Base-by-base conservation (phyloP, 2,329 filamentous ascomycete species). In the Penicillium vulpinum region DNA sequence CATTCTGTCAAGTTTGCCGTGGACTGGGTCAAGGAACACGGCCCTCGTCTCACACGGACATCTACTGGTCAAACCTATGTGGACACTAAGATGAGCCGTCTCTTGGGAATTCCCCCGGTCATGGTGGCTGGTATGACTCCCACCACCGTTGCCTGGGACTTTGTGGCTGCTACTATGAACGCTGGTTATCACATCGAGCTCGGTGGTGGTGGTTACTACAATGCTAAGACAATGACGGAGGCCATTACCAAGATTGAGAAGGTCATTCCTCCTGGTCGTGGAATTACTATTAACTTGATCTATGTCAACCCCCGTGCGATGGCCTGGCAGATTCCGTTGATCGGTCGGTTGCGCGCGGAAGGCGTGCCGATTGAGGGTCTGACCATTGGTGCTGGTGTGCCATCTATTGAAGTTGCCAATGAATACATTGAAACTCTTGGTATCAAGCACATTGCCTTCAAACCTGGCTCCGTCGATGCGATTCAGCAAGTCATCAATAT, bases 1-100 rank as follows among this genome's bases (percentile, higher is more conserved):
- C 87, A 97, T 69, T 92, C 94, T 5, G 89, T 99, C 70, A 94
- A 92, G 75, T 97, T 92, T 73, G 93, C 94, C 47, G 88, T 92
- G 29, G 91, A 99, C 76, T 99, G 95, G 95, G 92, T 99, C 56
- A 95, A 95, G 77, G 92, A 97, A 74, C 92, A 94, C 72, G 92
- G 93, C 10, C 94, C 95, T n/a, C 89, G 88, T 58, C 83, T 99
- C 41, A 87, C 96, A 67, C 94, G 91, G 78, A 97, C 90, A 15
- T 93, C 92, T 11, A 87, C 85, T 56, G 94, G 94, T 21, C 85
- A 92, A 71, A 96, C 91, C 2, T 97, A 90, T 66, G 91, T 99
- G 45, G 92, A 97, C 73, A 99, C 94, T 60, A 97, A 96, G 80
- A 94, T 97, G 88, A 95, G 89, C 75, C 84, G 91, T 65, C 80